Conservation (phyloP, 2,329 filamentous ascomycete species). For the Biscogniauxia sp. region DNA sequence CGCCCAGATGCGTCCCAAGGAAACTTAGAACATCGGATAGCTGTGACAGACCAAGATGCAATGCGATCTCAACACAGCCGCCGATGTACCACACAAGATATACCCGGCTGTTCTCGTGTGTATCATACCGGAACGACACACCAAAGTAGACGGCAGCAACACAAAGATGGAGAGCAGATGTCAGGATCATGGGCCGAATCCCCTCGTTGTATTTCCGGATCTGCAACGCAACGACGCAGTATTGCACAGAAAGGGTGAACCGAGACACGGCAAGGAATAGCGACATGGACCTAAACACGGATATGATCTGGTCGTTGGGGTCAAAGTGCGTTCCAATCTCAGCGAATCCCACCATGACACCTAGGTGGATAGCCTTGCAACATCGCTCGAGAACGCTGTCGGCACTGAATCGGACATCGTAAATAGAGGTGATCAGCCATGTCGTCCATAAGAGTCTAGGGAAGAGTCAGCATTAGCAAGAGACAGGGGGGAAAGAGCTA, state of each 20-base stretch:
- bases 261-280: conserved; percentile 52
- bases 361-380: conserved; percentile 59
- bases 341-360: conserved; percentile 63
- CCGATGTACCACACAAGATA: conserved; percentile 52
- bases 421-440: conserved; percentile 64
- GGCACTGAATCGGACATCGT: conserved; percentile 63
- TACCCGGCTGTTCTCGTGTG: conserved; percentile 33
- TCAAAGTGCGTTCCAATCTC: conserved; percentile 53
- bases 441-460: conserved; percentile 61
- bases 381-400: conserved; percentile 63
- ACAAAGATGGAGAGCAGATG: conserved; percentile 35
- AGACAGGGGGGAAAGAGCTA: conserved; percentile 21
- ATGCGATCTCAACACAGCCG: conserved; percentile 49
- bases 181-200: conserved; percentile 34
- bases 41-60: conserved; percentile 52
- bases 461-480: no score
- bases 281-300: conserved; percentile 42
- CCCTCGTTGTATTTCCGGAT: conserved; percentile 39
- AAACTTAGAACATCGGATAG: conserved; percentile 57
- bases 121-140: conserved; percentile 38
- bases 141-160: conserved; percentile 41
- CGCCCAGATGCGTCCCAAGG: conserved; percentile 61
- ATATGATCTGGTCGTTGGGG: conserved; percentile 35
- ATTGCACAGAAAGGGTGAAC: conserved; percentile 52
- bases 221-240: conserved; percentile 46